Percentiles rank a stretch among this genome's conserved stretches.
These are phyloP conservation scores for Chenopodium berlandieri DNA, from an alignment of 148 eudicot genomes.

Conservation along the genomic window DNA sequence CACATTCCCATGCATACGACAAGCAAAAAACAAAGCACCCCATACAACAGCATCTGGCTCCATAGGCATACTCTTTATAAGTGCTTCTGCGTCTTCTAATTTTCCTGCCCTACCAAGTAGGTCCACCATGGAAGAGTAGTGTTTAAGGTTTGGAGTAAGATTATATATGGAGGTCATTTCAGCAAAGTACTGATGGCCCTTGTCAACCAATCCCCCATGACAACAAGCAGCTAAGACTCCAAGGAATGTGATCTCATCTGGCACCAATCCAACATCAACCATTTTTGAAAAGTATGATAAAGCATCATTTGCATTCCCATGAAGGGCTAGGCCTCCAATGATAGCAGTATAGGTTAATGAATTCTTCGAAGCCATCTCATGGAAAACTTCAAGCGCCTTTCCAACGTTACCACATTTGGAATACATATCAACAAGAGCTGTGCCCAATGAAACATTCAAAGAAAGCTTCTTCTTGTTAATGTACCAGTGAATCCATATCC, in stretches of 20 bases:
- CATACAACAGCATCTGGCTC: conserved; percentile 57
- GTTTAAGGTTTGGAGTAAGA: conserved; percentile 47
- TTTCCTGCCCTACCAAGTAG: conserved; percentile 62
- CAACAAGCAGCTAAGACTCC: conserved; percentile 58
- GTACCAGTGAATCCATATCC: conserved; percentile 52
- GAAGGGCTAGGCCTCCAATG: conserved; percentile 55
- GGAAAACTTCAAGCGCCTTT: conserved; percentile 52
- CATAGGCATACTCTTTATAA: conserved; percentile 56
- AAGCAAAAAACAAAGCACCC: conserved; percentile 59
- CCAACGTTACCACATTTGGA: conserved; percentile 60
- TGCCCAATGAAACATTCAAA: conserved; percentile 50
- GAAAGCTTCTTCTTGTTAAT: conserved; percentile 39
- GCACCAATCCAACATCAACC: conserved; percentile 46
- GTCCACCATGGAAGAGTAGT: conserved; percentile 69
- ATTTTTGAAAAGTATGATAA: conserved; percentile 40
- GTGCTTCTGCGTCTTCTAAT: conserved; percentile 54
- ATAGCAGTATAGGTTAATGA: conserved; percentile 56
- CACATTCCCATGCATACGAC: conserved; percentile 50
- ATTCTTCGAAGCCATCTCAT: conserved; percentile 45
- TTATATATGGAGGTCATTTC: conserved; percentile 48
- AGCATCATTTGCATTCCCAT: conserved; percentile 56
- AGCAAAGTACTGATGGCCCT: conserved; percentile 49
- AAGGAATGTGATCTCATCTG: conserved; percentile 57
- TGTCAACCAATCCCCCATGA: conserved; percentile 62
- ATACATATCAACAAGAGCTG: conserved; percentile 67